These are phyloP conservation scores for Cordyceps pruinosa DNA, from an alignment of 2,329 filamentous ascomycete genomes.

Conservation along the genomic window DNA sequence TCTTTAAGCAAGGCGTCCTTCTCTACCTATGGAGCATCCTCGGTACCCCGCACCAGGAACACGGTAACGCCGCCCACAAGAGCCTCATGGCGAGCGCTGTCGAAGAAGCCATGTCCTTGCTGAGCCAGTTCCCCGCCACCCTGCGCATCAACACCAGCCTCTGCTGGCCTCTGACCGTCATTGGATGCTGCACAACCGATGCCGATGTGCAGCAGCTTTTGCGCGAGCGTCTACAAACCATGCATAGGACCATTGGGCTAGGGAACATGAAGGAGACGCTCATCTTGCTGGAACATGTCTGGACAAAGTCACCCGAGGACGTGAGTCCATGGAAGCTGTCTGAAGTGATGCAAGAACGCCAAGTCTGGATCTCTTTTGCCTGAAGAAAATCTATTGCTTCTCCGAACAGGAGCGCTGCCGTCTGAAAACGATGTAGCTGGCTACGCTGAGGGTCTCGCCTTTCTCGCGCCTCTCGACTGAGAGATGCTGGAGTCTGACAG, in stretches of 20 bases:
- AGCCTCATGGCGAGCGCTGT: conserved; percentile 24
- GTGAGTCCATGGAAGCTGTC: conserved; percentile 38
- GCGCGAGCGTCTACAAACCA: conserved; percentile 26
- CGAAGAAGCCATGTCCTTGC: conserved; percentile 23
- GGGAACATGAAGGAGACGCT: conserved; percentile 40
- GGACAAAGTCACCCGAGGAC: conserved; percentile 26
- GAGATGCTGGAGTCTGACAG: no score
- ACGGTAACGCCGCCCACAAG: conserved; percentile 17
- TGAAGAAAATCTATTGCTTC: conserved; percentile 17
- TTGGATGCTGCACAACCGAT: conserved; percentile 31
- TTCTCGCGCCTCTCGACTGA: no score
- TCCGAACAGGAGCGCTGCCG: no score
- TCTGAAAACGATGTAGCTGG: no score
- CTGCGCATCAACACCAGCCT: conserved; percentile 33
- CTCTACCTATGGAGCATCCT: conserved; percentile 35
- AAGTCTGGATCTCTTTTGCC: conserved; percentile 44
- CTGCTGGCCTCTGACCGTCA: conserved; percentile 32
- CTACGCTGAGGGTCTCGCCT: no score
- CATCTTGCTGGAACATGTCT: conserved; percentile 35
- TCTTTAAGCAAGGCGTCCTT: conserved; percentile 39
- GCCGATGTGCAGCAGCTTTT: conserved; percentile 30
- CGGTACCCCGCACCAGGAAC: conserved; percentile 21
- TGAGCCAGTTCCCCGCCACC: conserved; percentile 26
- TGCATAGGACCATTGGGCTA: conserved; percentile 32
- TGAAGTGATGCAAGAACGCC: conserved; percentile 37